Conservation (phyloP, 2,329 filamentous ascomycete species). For the Colletotrichum ledebouriae region DNA sequence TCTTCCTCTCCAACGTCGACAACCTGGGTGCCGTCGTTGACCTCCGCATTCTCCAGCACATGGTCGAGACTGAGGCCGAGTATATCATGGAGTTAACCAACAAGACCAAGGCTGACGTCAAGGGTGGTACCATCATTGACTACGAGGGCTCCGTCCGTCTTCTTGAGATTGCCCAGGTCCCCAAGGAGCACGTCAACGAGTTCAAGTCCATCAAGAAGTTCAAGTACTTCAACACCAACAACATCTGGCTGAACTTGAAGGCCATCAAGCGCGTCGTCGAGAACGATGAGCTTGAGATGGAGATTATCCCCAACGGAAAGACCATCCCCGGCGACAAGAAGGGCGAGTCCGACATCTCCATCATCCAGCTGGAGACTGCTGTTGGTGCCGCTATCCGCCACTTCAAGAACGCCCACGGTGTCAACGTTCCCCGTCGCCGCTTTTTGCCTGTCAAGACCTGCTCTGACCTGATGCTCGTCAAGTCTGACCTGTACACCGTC, state of each 20-base stretch:
- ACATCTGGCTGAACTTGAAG: conserved; percentile 99
- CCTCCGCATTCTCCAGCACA: conserved; percentile 98
- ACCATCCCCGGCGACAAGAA: conserved; percentile 99
- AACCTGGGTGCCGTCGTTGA: conserved; percentile 98
- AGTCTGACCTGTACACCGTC: conserved; percentile 98
- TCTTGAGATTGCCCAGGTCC: conserved; percentile 98
- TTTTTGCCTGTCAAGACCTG: conserved; percentile 99
- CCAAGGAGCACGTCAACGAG: conserved; percentile 99
- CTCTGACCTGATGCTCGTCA: conserved; percentile 99
- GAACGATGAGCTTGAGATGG: conserved; percentile 98
- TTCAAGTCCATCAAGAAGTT: conserved; percentile 99
- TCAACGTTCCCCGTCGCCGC: conserved; percentile 96
- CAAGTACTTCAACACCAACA: conserved; percentile 99
- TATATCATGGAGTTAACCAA: conserved; percentile 99
- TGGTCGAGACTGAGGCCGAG: conserved; percentile 96
- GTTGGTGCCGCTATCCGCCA: conserved; percentile 98
- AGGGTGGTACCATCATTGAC: conserved; percentile 99
- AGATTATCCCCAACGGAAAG: conserved; percentile 99
- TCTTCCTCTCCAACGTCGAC: conserved; percentile 99
- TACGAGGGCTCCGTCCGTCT: conserved; percentile 97
- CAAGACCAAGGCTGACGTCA: conserved; percentile 99
- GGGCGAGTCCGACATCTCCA: conserved; percentile 97
- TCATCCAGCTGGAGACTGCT: conserved; percentile 98
- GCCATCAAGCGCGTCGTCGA: conserved; percentile 99
- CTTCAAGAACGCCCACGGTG: conserved; percentile 98